Base-by-base conservation (phyloP, 2,329 filamentous ascomycete genomes). In the Dryadomyces quercus-mongolicae region DNA sequence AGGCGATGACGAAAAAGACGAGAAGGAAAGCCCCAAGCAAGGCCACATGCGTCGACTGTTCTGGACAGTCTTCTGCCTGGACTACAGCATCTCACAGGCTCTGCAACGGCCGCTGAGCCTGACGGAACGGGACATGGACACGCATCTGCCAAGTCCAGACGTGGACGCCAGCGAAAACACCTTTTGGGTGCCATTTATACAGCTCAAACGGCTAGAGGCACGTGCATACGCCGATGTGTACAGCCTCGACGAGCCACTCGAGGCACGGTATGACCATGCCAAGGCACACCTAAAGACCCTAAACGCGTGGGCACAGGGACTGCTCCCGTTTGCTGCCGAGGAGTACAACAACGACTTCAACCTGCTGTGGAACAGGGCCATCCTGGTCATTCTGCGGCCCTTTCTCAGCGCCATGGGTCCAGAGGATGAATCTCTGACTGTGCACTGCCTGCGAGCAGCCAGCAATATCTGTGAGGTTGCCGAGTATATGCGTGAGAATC, bases 61-160 rank as follows among this genome's bases (percentile, higher is more conserved):
- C 57, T 78, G 74, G 74, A 72, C 71, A 3, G 70, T 76, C 1
- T 78, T 76, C 57, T 73, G 74, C 10, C 63, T 77, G 0, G 73
- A 78, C 50, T 61, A 73, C 38, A 71, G 72, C 0, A 72, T 77
- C 47, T 73, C 74, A 2, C 70, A 75, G 55, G 76, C 73, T 2
- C 67, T 77, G 13, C 74, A 73, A 7, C 68, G 75, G 8, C 74
- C 74, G 0, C 70, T 74, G 49, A 76, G 73, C 56, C 71, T 77
- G 22, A 67, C 74, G 2, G 74, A 77, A 55, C 68, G 66, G 44
- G 59, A 69, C 54, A 63, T 74, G 50, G 71, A 72, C 7, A 68
- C 73, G 9, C 67, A 68, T 7, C 67, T 73, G 6, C 70, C 70
- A 31, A 5, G 22, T 22, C 13, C 21, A n/a, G 16, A 16, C 22